Evolutionary conservation across 2,329 filamentous ascomycete species (phyloP).

Genomic region (Aspergillus aculeatus): DNA sequence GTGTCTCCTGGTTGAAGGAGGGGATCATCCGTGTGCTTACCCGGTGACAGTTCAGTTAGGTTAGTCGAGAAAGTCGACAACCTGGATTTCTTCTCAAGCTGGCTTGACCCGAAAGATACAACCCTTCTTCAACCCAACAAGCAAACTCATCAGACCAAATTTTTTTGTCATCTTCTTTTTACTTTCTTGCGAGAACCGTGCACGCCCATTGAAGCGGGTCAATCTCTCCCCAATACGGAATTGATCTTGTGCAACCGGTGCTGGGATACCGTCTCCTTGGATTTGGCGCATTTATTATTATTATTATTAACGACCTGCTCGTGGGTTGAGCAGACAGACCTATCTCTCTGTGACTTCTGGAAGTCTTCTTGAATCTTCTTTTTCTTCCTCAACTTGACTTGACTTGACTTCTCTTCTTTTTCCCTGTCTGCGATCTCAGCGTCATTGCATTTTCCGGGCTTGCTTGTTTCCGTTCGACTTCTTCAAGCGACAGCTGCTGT

Average conservation of each 20-base stretch:
- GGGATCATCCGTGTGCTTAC: constrained; percentile 1
- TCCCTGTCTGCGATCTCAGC: not conserved
- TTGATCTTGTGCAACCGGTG: constrained; percentile 8
- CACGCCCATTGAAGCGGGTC: constrained; percentile 18
- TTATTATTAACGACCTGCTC: constrained; percentile 10
- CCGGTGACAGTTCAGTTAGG: constrained; percentile 4
- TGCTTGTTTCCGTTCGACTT: not conserved
- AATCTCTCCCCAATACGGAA: constrained; percentile 9
- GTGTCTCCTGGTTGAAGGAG: not conserved
- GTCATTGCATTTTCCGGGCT: not conserved
- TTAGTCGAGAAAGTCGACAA: not conserved
- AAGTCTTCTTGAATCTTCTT: constrained; percentile 15
- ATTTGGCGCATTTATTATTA: constrained; percentile 6
- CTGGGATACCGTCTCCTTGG: constrained; percentile 7
- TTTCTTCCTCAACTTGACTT: constrained; percentile 5
- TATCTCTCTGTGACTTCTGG: constrained; percentile 14
- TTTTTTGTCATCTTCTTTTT: not conserved
- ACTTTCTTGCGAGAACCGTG: constrained; percentile 16
- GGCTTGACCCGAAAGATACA: not conserved
- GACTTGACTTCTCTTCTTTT: not conserved
- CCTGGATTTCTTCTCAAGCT: constrained; percentile 1
- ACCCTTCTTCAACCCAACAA: constrained; percentile 4
- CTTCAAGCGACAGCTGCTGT: constrained; percentile 5
- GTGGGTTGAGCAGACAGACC: constrained; percentile 10
- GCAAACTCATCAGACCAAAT: constrained; percentile 1